Percentiles rank a stretch among this genome's conserved stretches.
phyloP scores from a whole-genome alignment of 176 grass and related monocot species.

The Themeda triandra region DNA sequence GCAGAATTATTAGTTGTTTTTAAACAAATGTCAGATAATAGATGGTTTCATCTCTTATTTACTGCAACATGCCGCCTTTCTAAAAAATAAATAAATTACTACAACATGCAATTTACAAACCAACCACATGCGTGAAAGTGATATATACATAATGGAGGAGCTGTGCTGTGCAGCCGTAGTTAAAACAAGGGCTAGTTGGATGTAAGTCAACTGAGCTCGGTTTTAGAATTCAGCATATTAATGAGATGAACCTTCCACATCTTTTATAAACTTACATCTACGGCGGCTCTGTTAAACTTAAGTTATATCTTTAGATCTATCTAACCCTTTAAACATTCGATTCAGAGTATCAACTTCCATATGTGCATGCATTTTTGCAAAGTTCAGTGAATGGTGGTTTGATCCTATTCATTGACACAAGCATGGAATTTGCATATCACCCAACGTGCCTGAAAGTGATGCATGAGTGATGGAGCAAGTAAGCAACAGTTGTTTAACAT shows the following conservation, averaged over 20 bases:
- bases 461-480: background rate
- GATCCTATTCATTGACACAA: background rate
- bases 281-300: background rate
- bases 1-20: background rate
- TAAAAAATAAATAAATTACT: no score
- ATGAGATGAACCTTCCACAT: background rate
- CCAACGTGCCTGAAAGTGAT: background rate
- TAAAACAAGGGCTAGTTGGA: background rate
- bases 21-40: background rate
- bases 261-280: background rate
- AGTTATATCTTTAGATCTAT: background rate
- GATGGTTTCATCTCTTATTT: background rate
- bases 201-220: background rate
- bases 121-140: background rate
- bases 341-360: background rate
- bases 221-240: background rate
- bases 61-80: background rate
- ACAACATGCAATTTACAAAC: background rate
- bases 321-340: background rate
- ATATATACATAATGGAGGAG: background rate
- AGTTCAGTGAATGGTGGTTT: background rate
- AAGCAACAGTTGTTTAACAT: background rate
- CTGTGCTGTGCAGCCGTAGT: background rate
- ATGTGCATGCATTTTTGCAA: background rate
- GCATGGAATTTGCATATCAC: background rate